Conservation (phyloP, 2,329 filamentous ascomycete species). For the Monilinia fructicola region DNA sequence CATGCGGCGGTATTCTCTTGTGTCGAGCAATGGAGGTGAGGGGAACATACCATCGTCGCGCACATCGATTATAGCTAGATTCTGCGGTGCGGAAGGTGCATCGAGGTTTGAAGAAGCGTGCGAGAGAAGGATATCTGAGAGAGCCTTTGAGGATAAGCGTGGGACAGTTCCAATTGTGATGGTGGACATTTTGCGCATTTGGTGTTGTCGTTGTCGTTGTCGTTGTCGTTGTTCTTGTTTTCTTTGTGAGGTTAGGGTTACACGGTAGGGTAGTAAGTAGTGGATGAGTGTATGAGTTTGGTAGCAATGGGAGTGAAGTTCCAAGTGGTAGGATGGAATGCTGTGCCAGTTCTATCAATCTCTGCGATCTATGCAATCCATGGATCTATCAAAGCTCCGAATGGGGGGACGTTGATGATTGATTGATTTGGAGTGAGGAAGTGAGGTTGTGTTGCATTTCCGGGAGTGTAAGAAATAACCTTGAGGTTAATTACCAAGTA, state of each 20-base stretch:
- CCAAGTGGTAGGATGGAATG: no score
- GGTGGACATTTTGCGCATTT: slow-evolving; percentile 32
- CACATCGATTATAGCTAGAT: slow-evolving; percentile 80
- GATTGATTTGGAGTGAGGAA: no score
- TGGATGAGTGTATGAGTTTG: no score
- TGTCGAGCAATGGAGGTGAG: not conserved
- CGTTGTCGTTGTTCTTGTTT: not conserved
- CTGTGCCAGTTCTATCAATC: no score
- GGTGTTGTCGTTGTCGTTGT: not conserved
- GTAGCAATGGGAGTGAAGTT: no score
- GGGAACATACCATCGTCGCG: slow-evolving; percentile 68
- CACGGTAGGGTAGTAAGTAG: no score
- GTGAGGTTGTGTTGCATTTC: no score
- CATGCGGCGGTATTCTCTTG: not conserved
- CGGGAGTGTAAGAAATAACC: no score
- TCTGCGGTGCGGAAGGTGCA: slow-evolving; percentile 27
- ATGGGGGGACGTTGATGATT: no score
- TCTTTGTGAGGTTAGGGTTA: not conserved
- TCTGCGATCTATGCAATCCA: no score
- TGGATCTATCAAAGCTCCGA: no score
- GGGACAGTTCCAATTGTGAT: slow-evolving; percentile 36
- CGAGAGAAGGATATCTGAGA: slow-evolving; percentile 38
- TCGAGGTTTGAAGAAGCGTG: slow-evolving; percentile 34
- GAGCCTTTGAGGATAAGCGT: slow-evolving; percentile 36
- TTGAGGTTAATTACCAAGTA: no score